A percentile compares a stretch with the other conserved stretches of the same genome.
Conservation (phyloP, 1,284 basidiomycete species). For the Tilletia walkeri region DNA sequence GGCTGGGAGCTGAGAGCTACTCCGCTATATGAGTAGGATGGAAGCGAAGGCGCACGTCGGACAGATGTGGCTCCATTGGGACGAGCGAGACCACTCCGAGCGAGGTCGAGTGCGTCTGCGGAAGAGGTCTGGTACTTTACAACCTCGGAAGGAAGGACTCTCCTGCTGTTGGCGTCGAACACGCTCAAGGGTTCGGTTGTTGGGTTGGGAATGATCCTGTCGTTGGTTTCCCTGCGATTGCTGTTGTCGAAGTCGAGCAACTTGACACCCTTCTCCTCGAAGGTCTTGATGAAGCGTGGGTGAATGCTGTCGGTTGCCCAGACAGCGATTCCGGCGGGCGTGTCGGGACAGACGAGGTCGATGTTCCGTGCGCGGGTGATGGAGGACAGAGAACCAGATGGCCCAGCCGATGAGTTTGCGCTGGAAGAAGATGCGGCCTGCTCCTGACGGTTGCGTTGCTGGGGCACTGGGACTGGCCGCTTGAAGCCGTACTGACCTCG, state of each 20-base stretch:
- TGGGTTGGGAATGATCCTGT: constrained; percentile 28
- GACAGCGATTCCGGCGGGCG: constrained; percentile 37
- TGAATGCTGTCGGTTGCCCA: constrained; percentile 47
- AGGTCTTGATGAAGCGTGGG: constrained; percentile 43
- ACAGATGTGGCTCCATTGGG: neutral
- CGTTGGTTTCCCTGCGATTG: neutral
- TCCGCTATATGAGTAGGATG: constrained; percentile 3
- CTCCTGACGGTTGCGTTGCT: neutral
- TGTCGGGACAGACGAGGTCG: constrained; percentile 39
- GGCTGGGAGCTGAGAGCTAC: neutral
- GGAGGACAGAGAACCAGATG: constrained; percentile 31
- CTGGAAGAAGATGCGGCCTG: too few relatives aligned
- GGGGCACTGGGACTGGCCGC: constrained; percentile 36
- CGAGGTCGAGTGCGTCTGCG: constrained; percentile 24
- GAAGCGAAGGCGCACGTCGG: neutral
- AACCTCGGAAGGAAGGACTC: constrained; percentile 33
- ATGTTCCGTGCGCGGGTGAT: constrained; percentile 40
- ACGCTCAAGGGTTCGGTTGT: constrained; percentile 22
- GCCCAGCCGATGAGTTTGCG: constrained; percentile 28
- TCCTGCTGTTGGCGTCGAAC: constrained; percentile 25
- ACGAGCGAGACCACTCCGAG: constrained; percentile 3
- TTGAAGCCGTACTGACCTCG: constrained; percentile 53
- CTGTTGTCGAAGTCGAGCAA: constrained; percentile 20
- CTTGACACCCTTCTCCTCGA: constrained; percentile 40
- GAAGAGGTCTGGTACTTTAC: constrained; percentile 19